These are phyloP conservation scores for Xylariaceae sp. DNA, from an alignment of 2,329 filamentous ascomycete species.

Conservation along the genomic window DNA sequence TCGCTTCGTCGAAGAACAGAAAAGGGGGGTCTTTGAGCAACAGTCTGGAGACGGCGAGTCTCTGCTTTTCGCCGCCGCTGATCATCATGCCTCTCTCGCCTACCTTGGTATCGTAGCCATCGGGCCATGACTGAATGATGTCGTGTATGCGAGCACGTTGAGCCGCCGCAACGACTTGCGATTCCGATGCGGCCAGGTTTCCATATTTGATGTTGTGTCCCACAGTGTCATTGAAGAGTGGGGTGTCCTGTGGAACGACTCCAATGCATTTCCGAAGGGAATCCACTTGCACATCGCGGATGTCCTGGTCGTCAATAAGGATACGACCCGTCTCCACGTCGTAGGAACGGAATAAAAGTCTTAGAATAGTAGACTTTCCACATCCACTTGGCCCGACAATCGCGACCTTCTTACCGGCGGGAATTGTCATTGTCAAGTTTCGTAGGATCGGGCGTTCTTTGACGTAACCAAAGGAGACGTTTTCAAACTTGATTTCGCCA, in stretches of 20 bases:
- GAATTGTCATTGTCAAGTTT: slow-evolving; percentile 82
- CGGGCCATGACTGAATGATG: slow-evolving; percentile 72
- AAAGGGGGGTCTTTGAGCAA: slow-evolving; percentile 86
- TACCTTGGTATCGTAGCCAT: slow-evolving; percentile 88
- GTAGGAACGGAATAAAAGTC: slow-evolving; percentile 90
- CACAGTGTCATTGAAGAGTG: slow-evolving; percentile 94
- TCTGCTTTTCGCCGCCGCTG: slow-evolving; percentile 89
- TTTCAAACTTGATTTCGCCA: slow-evolving; percentile 89
- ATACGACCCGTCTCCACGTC: slow-evolving; percentile 83
- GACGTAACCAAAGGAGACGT: slow-evolving; percentile 91
- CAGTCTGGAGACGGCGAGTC: slow-evolving; percentile 76
- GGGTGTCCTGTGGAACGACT: slow-evolving; percentile 95
- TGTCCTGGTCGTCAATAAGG: slow-evolving; percentile 87
- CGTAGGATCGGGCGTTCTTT: slow-evolving; percentile 81
- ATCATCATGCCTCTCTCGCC: slow-evolving; percentile 97
- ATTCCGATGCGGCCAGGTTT: slow-evolving; percentile 68
- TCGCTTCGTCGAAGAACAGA: slow-evolving; percentile 94
- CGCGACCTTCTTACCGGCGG: slow-evolving; percentile 92
- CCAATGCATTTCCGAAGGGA: slow-evolving; percentile 83
- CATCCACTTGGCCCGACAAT: slow-evolving; percentile 94
- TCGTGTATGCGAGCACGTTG: slow-evolving; percentile 81
- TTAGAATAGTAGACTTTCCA: slow-evolving; percentile 89
- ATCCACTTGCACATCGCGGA: slow-evolving; percentile 76
- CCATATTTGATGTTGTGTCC: slow-evolving; percentile 96
- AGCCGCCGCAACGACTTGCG: slow-evolving; percentile 72